Base-by-base conservation (phyloP, 148 eudicot genomes). In the Nyssa sinensis region DNA sequence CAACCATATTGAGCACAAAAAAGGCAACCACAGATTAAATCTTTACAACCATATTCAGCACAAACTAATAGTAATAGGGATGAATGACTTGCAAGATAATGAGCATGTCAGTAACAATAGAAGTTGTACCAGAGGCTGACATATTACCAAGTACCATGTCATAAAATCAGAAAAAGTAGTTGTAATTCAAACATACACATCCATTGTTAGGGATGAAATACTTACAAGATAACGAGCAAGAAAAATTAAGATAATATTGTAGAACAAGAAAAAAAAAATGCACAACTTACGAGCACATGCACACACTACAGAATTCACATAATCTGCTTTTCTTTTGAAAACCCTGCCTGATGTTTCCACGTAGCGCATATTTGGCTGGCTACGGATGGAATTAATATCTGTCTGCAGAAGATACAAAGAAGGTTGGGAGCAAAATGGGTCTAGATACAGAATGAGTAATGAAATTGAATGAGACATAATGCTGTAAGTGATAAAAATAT, bases 221-320 rank as follows among this genome's bases (percentile, higher is more conserved):
- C 17, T 55, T 66, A 23, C 14, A 1, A 69, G 12, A 49, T 29
- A 31, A 69, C 7, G 72, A 70, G 35, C 44, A 64, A 67, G 58
- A 49, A 41, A 49, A 17, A 28, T 44, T 60, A 68, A 12, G 53
- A 55, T 53, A 25, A 53, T 4, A 16, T 49, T n/a, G 24, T 24
- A 27, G 23, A 70, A 44, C 11, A 16, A 27, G 59, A 7, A 28
- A 21, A 34, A 29, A 71, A 11, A 61, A 62, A 19, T 67, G 39
- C 41, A 57, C 60, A 58, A 83, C 87, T 88, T 85, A 89, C 90
- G 97, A 78, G 98, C 95, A 84, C 97, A 91, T 76, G 98, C 90
- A 66, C 90, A 80, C 64, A 94, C 89, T 35, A 94, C 88, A 23
- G 84, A 79, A 73, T 89, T 83, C 64, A 91, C 88, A 80, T 84